Conservation (phyloP, 257 asterid genomes). For the Hygrophila difformis region DNA sequence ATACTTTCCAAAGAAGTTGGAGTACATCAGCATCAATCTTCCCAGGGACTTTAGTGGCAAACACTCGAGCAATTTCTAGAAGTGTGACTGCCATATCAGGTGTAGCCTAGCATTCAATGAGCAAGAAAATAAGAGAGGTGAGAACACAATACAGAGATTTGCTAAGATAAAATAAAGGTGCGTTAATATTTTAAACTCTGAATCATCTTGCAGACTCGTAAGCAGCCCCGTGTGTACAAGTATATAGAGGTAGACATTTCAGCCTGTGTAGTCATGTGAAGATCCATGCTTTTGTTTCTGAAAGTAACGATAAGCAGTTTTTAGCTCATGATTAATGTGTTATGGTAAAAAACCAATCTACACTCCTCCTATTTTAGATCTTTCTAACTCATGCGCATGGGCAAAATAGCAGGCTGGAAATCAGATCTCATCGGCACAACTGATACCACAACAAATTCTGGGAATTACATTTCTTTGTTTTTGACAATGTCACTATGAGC, state of each 20-base stretch:
- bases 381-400: too few species aligned
- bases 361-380: too few species aligned
- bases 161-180: constrained; percentile 1
- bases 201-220: constrained; percentile 9
- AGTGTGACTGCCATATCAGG: constrained; percentile 99
- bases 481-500: too few species aligned
- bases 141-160: constrained; percentile 12
- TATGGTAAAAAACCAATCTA: too few species aligned
- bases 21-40: constrained; percentile 98
- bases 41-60: constrained; percentile 99
- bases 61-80: constrained; percentile 93
- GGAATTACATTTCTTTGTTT: too few species aligned
- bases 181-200: constrained; percentile 6
- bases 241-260: too few species aligned
- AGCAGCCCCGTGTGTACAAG: too few species aligned
- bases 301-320: constrained; percentile 1
- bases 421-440: too few species aligned
- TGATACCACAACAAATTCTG: too few species aligned
- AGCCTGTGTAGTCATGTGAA: neutral
- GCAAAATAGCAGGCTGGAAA: too few species aligned
- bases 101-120: constrained; percentile 63
- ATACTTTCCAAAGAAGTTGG: constrained; percentile 96
- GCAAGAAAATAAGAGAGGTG: constrained; percentile 12
- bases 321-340: too few species aligned
- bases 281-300: neutral